Evolutionary conservation across 108 stramenopile genomes (phyloP), one percentile per base, ranked within the genome.

Genomic region (Skeletonema marinoi): DNA sequence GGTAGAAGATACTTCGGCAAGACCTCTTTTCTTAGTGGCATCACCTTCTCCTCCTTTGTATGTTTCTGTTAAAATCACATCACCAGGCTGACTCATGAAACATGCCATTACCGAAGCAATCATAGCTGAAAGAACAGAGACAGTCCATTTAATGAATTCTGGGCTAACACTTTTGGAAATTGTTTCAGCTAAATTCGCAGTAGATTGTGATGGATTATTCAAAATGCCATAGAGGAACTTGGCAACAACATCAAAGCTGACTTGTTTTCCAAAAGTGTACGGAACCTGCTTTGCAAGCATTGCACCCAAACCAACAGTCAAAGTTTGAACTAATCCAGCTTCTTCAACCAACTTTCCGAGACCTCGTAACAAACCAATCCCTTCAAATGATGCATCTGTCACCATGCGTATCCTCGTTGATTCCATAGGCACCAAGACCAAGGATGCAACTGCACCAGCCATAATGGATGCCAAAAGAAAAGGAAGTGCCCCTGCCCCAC

Each of bases 261-360:
- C 93, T 65, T 97, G 96, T 84, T 98, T 97, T 50, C 90, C 95
- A 78, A 97, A 90, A 16, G 98, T 98, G 81, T 98, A 98, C 9
- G 98, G 98, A 35, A 97, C 87, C 87, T 98, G 98, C 72, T 98
- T 98, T 11, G 93, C 86, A 70, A 97, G 68, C 91, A 98, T 97
- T 60, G 98, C 98, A 65, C 85, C 83, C 39, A 97, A 63, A 35
- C 97, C 96, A 56, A 80, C 69, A 71, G 96, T 92, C 50, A 88
- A 80, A 35, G 85, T 71, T 33, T 42, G 50, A 8, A 82, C 46
- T 7, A 98, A 64, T 9, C 96, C 94, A 9, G 92, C 92, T 25
- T 94, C 88, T 25, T 74, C 59, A 8, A 92, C 67, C 16, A 94
- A 51, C 64, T 85, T 80, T 2, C 89, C 84, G 64, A 94, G 64